Base-by-base conservation (phyloP, 352 stramenopile genomes). In the Phytophthora citricola region DNA sequence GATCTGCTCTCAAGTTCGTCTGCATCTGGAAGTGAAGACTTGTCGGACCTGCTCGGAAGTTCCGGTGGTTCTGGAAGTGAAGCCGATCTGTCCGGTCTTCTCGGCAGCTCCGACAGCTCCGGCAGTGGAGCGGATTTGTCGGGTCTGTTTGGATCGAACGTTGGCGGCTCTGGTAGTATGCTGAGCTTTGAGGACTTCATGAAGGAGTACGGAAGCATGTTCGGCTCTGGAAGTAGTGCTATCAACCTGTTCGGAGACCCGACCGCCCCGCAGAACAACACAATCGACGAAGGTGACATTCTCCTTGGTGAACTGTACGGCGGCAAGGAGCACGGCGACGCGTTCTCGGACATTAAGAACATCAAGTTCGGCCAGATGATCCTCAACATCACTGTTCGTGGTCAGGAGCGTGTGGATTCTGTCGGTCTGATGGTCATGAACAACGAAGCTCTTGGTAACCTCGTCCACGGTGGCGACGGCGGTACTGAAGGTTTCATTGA, bases 261-360 rank as follows among this genome's bases (percentile, higher is more conserved):
- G 32, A 66, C 12, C 4, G 26, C 15, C 0, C 63, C 63, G 1
- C 51, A 68, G 51, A 72, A 76, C 68, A 64, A 64, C 6, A 72
- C 63, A 5, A 20, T 72, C 2, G 11, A 72, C 1, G 68, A 76
- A 12, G 47, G 51, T 4, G 43, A 76, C 14, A 69, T 76, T 40
- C 0, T 59, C 4, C 36, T 73, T 1, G 34, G 68, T 17, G 5
- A 56, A 29, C 5, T 73, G 8, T 72, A 66, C 38, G 68, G 68
- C 12, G 51, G 63, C 5, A 26, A 12, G 39, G 56, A 76, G 8
- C 52, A 70, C 32, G 68, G 68, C 8, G 22, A 47, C 15, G 63
- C 68, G 0, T 76, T 73, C 38, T 76, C 68, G 2, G 68, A 76
- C 38, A 66, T 76, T 5, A 57, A 63, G 38, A 66, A 64, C 31